A percentile compares a stretch with the other conserved stretches of the same genome.
These are phyloP conservation scores for Cryptococcus sp. DNA, from an alignment of 1,284 basidiomycete species.

Conservation along the genomic window DNA sequence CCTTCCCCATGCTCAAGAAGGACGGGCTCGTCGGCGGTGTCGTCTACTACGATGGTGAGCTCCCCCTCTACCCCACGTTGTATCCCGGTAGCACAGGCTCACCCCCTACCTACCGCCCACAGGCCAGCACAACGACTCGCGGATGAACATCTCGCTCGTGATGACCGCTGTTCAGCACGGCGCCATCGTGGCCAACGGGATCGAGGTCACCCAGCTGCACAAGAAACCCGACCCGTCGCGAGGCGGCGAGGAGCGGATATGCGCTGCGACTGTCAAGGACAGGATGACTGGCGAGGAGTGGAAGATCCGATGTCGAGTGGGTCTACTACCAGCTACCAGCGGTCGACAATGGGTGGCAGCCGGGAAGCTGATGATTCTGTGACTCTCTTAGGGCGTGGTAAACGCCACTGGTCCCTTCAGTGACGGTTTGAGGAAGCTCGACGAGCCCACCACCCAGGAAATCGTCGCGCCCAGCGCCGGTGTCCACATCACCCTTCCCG, in stretches of 20 bases:
- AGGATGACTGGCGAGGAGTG: conserved; percentile 78
- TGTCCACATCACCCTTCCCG: conserved; percentile 90
- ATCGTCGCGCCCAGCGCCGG: conserved; percentile 92
- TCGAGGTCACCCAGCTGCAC: conserved; percentile 75
- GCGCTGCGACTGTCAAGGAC: conserved; percentile 76
- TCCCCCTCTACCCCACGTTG: neutral
- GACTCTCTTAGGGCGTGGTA: conserved; percentile 66
- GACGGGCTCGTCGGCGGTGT: conserved; percentile 92
- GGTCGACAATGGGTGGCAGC: neutral
- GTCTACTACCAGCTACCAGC: conserved; percentile 11
- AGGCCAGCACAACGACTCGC: conserved; percentile 97
- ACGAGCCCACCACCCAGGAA: conserved; percentile 73
- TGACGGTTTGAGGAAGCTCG: conserved; percentile 80
- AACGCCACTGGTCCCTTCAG: conserved; percentile 96
- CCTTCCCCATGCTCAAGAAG: conserved; percentile 92
- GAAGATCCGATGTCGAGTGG: conserved; percentile 74
- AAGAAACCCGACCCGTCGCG: conserved; percentile 57
- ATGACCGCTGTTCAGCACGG: conserved; percentile 94
- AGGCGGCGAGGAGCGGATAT: conserved; percentile 60
- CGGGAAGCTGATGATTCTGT: neutral
- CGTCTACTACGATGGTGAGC: conserved; percentile 90
- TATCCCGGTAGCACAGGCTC: neutral
- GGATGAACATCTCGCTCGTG: conserved; percentile 94
- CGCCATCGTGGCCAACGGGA: conserved; percentile 85
- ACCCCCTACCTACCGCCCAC: neutral